Percentiles rank a stretch among this genome's conserved stretches.
phyloP scores from a whole-genome alignment of 805 yeast genomes.

The Zygotorulaspora florentina region DNA sequence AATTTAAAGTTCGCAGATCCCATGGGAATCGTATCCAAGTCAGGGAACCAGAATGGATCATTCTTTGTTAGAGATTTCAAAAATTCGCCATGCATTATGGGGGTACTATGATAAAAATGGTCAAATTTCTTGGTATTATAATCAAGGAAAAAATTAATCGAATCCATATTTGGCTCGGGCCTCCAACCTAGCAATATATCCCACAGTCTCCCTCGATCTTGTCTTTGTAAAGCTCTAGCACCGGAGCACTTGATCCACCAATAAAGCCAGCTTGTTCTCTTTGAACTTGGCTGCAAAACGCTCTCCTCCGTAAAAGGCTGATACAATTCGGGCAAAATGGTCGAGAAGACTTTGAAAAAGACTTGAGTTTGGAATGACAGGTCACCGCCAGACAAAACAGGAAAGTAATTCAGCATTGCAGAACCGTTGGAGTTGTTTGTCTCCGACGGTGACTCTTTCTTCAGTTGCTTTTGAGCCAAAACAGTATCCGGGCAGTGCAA shows the following conservation, averaged over 20 bases:
- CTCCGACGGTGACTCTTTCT: constrained; percentile 10
- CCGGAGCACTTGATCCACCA: constrained; percentile 97
- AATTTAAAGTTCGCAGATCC: constrained; percentile 24
- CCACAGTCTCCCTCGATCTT: constrained; percentile 87
- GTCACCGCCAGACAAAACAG: constrained; percentile 35
- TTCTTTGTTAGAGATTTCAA: constrained; percentile 16
- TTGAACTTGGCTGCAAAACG: constrained; percentile 50
- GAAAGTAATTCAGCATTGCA: constrained; percentile 25
- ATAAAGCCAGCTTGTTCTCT: constrained; percentile 77
- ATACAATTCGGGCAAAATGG: constrained; percentile 70
- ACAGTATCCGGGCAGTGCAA: constrained; percentile 62
- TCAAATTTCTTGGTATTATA: constrained; percentile 32
- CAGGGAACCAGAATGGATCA: constrained; percentile 39
- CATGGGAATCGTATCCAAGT: constrained; percentile 27
- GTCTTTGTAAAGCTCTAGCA: constrained; percentile 73
- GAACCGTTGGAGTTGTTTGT: constrained; percentile 10
- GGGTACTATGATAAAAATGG: constrained; percentile 24
- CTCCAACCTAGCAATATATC: constrained; percentile 81
- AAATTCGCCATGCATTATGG: constrained; percentile 20
- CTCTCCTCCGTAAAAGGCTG: constrained; percentile 78
- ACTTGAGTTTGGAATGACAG: constrained; percentile 34
- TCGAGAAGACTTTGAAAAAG: constrained; percentile 56
- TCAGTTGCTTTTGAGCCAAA: constrained; percentile 22
- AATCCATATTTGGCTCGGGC: constrained; percentile 33
- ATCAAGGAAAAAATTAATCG: constrained; percentile 34